Conservation (phyloP, 2,329 filamentous ascomycete species). For the Fusarium begoniae region DNA sequence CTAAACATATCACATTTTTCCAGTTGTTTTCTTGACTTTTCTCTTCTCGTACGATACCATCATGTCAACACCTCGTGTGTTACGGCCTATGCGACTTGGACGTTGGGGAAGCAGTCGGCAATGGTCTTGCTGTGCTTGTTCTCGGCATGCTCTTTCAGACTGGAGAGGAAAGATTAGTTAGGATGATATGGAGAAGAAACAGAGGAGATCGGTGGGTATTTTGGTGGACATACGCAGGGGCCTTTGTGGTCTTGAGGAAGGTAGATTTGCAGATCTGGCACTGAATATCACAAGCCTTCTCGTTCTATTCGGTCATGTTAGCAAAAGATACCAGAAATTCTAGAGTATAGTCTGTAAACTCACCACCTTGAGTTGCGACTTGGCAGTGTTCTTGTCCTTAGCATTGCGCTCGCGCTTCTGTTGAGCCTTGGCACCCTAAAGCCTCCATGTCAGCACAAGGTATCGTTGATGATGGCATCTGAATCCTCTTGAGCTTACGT, state of each 20-base stretch:
- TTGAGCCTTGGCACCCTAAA: conserved; percentile 70
- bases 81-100: conserved; percentile 43
- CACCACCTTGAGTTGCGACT: conserved; percentile 76
- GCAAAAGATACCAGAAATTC: background rate
- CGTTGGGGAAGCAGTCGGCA: conserved; percentile 73
- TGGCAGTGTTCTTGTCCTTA: conserved; percentile 66
- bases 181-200: background rate
- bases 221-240: conserved; percentile 66
- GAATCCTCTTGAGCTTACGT: conserved; percentile 41
- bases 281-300: conserved; percentile 78
- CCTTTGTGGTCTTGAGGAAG: conserved; percentile 80
- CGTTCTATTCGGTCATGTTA: conserved; percentile 63
- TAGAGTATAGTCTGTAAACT: conserved; percentile 47
- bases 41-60: conserved; percentile 21
- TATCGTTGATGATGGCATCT: background rate
- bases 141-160: conserved; percentile 74
- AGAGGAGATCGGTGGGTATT: background rate
- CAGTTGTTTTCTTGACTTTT: background rate
- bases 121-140: conserved; percentile 82
- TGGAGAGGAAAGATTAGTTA: conserved; percentile 42
- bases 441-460: conserved; percentile 29
- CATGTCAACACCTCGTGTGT: background rate
- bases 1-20: conserved; percentile 24
- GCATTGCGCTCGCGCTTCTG: conserved; percentile 78
- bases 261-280: conserved; percentile 81